These are phyloP conservation scores for Sclerotinia spermophila DNA, from an alignment of 2,329 filamentous ascomycete genomes.

Conservation along the genomic window DNA sequence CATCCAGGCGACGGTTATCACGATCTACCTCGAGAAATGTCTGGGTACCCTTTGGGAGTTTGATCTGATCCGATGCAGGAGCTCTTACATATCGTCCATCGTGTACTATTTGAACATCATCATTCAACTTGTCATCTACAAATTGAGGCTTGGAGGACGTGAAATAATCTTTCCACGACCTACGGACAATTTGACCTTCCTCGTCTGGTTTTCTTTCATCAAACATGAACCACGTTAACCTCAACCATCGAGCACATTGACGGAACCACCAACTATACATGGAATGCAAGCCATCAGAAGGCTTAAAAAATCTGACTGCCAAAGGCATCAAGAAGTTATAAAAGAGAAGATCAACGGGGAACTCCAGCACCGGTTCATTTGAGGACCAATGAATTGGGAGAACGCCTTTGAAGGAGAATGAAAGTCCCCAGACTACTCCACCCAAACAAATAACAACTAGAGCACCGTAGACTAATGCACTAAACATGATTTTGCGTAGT, in stretches of 20 bases:
- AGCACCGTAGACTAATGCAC: constrained; percentile 90
- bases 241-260: constrained; percentile 72
- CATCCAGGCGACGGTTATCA: constrained; percentile 62
- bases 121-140: constrained; percentile 45
- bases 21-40: constrained; percentile 79
- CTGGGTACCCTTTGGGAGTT: constrained; percentile 76
- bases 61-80: constrained; percentile 92
- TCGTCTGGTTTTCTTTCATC: constrained; percentile 78
- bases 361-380: constrained; percentile 87
- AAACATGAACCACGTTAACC: constrained; percentile 90
- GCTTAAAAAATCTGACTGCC: constrained; percentile 77
- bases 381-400: constrained; percentile 92
- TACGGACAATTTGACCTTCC: constrained; percentile 64
- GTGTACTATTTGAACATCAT: constrained; percentile 41
- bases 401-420: constrained; percentile 62
- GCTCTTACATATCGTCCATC: constrained; percentile 84
- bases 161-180: constrained; percentile 57
- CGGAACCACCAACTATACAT: constrained; percentile 98
- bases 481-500: constrained; percentile 92
- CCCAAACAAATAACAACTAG: constrained; percentile 90
- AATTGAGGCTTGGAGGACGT: constrained; percentile 31
- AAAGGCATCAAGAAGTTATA: constrained; percentile 96
- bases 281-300: constrained; percentile 75
- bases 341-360: constrained; percentile 88
- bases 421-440: constrained; percentile 91